Conservation (phyloP, 768 basidiomycete genomes). For the Suillus spraguei region DNA sequence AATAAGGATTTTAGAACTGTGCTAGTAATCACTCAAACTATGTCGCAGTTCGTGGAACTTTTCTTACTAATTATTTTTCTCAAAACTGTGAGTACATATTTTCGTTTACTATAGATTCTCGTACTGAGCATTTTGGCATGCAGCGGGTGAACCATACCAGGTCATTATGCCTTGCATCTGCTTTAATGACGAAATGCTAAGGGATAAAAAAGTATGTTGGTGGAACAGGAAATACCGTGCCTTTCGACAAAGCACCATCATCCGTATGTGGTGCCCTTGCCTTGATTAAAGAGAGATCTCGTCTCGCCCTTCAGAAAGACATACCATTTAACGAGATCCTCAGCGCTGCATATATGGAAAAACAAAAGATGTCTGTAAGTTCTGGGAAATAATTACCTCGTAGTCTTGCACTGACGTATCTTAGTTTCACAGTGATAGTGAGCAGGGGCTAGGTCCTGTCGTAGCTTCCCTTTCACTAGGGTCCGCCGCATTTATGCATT, state of each 20-base stretch:
- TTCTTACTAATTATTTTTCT: slow-evolving; percentile 83
- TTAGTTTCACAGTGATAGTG: slow-evolving; percentile 81
- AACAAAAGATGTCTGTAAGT: slow-evolving; percentile 80
- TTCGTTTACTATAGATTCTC: background rate
- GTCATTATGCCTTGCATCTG: slow-evolving; percentile 33
- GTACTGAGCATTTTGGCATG: slow-evolving; percentile 9
- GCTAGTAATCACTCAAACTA: slow-evolving; percentile 8
- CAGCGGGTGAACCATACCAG: slow-evolving; percentile 83
- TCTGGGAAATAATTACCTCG: background rate
- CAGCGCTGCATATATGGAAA: slow-evolving; percentile 83
- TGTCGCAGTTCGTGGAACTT: slow-evolving; percentile 59
- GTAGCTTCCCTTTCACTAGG: slow-evolving; percentile 81
- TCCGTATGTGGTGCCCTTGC: slow-evolving; percentile 61
- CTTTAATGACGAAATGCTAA: slow-evolving; percentile 15
- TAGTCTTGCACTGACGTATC: slow-evolving; percentile 16
- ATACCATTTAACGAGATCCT: slow-evolving; percentile 75
- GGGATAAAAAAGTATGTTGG: slow-evolving; percentile 64
- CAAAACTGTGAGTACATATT: slow-evolving; percentile 66
- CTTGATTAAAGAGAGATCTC: slow-evolving; percentile 59
- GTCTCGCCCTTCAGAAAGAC: slow-evolving; percentile 41
- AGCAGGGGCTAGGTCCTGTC: slow-evolving; percentile 69
- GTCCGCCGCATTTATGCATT: slow-evolving; percentile 79
- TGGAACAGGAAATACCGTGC: slow-evolving; percentile 70
- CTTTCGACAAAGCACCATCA: slow-evolving; percentile 58
- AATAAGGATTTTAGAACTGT: background rate